These are phyloP conservation scores for Fusarium tuaranense DNA, from an alignment of 2,329 filamentous ascomycete genomes.

Conservation along the genomic window DNA sequence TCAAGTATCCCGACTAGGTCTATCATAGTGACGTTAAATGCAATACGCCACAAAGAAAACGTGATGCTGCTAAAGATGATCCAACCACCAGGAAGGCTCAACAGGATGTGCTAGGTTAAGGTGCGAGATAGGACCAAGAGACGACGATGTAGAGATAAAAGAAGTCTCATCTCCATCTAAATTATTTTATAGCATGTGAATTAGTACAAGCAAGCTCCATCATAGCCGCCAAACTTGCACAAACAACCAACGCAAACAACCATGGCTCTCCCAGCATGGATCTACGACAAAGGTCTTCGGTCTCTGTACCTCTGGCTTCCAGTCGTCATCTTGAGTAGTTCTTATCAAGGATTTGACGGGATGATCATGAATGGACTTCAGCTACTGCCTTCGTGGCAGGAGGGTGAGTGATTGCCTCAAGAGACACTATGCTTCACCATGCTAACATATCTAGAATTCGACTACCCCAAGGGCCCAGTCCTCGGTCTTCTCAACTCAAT, in stretches of 20 bases:
- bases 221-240: no score
- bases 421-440: background rate
- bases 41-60: background rate
- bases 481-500: background rate
- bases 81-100: background rate
- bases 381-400: background rate
- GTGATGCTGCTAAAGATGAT: background rate
- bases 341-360: background rate
- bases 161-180: background rate
- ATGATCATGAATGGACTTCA: background rate
- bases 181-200: rapidly evolving
- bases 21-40: background rate
- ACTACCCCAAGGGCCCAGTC: background rate
- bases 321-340: background rate
- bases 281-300: conserved; percentile 8
- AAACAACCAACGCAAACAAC: background rate
- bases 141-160: background rate
- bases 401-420: background rate
- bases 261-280: conserved; percentile 7
- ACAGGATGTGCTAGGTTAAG: background rate
- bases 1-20: no score
- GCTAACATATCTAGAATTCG: background rate
- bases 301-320: conserved; percentile 8
- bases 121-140: background rate
- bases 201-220: background rate